Percentiles rank a stretch among this genome's conserved stretches.
These are phyloP conservation scores for Botryotinia globosa DNA, from an alignment of 2,329 filamentous ascomycete species.

Conservation along the genomic window DNA sequence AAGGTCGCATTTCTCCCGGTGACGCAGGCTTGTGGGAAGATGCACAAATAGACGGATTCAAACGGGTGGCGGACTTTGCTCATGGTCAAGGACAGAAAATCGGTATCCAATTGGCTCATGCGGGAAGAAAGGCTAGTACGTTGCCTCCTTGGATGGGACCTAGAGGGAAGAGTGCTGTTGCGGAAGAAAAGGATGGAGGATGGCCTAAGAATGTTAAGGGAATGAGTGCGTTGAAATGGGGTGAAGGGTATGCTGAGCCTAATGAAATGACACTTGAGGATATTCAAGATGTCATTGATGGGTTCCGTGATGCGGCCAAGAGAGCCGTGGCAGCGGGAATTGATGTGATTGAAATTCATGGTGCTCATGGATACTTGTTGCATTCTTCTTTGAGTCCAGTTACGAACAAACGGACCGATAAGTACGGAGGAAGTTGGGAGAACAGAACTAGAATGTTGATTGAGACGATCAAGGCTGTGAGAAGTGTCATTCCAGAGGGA, in stretches of 20 bases:
- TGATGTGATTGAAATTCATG: slow-evolving; percentile 63
- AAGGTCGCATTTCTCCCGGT: slow-evolving; percentile 38
- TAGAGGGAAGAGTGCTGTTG: slow-evolving; percentile 33
- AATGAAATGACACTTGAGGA: slow-evolving; percentile 54
- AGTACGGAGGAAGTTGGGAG: slow-evolving; percentile 63
- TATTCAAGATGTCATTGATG: slow-evolving; percentile 40
- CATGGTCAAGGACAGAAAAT: slow-evolving; percentile 59
- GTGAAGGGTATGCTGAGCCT: slow-evolving; percentile 53
- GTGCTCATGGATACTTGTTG: slow-evolving; percentile 65
- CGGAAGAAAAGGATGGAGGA: slow-evolving; percentile 39
- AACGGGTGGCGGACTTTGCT: slow-evolving; percentile 43
- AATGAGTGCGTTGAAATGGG: slow-evolving; percentile 58
- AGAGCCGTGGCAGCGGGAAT: slow-evolving; percentile 49
- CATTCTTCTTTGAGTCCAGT: slow-evolving; percentile 62
- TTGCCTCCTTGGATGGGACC: slow-evolving; percentile 40
- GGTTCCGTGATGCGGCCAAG: slow-evolving; percentile 40
- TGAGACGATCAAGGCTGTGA: slow-evolving; percentile 52
- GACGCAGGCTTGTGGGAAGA: slow-evolving; percentile 40
- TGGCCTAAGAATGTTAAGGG: slow-evolving; percentile 45
- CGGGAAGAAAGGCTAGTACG: slow-evolving; percentile 48
- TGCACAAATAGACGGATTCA: slow-evolving; percentile 40
- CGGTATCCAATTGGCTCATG: slow-evolving; percentile 68
- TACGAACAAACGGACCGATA: slow-evolving; percentile 59
- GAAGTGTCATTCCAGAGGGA: slow-evolving; percentile 50
- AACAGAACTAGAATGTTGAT: slow-evolving; percentile 62